phyloP scores from a whole-genome alignment of 2,329 filamentous ascomycete species.

The Xylariaceae sp. region DNA sequence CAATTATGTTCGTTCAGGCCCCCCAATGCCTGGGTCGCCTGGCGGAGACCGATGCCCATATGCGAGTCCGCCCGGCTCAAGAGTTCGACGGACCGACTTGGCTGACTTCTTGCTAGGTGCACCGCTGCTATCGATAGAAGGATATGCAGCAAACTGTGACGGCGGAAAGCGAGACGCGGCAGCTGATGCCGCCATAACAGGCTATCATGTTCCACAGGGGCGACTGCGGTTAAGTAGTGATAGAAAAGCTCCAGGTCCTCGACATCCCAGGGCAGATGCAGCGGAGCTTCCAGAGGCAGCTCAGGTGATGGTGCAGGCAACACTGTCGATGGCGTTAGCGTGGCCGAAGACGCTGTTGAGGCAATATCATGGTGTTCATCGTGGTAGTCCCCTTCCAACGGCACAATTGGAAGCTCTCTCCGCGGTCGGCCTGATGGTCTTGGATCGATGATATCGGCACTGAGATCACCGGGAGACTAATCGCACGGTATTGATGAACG shows the following conservation, averaged over 20 bases:
- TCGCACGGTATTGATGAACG: no score
- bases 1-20: slow-evolving; percentile 22
- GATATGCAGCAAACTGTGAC: slow-evolving; percentile 30
- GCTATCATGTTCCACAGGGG: slow-evolving; percentile 21
- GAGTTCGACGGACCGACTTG: neutral
- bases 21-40: slow-evolving; percentile 25
- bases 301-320: no score
- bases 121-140: slow-evolving; percentile 22
- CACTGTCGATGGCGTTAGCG: neutral
- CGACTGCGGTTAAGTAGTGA: slow-evolving; percentile 27
- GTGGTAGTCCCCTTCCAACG: no score
- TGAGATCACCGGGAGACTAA: no score
- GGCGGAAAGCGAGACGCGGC: slow-evolving; percentile 29
- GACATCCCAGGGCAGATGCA: slow-evolving; percentile 12
- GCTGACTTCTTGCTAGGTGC: slow-evolving; percentile 1
- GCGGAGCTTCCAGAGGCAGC: neutral
- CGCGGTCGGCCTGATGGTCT: neutral
- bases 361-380: no score
- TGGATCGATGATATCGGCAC: neutral
- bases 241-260: slow-evolving; percentile 33
- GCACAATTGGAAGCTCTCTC: no score
- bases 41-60: slow-evolving; percentile 19
- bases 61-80: slow-evolving; percentile 27
- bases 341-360: neutral
- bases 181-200: slow-evolving; percentile 24